Conservation (phyloP, 2,329 filamentous ascomycete species). For the Fusarium liriodendri region DNA sequence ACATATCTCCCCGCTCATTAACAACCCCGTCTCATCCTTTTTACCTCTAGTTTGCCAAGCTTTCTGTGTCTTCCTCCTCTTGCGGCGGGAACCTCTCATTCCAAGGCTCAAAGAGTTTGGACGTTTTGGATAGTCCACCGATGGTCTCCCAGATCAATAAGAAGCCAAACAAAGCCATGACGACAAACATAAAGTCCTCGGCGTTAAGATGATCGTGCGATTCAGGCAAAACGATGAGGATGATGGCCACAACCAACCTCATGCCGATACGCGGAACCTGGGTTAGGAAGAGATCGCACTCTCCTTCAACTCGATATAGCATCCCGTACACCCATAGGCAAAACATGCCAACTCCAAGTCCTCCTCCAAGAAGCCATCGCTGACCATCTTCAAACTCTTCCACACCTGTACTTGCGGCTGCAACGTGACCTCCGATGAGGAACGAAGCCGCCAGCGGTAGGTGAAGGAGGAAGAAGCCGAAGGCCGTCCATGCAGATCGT, state of each 20-base stretch:
- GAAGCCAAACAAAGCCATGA: conserved; percentile 57
- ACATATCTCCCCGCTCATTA: neutral
- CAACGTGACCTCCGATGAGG: conserved; percentile 60
- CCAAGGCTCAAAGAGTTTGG: conserved; percentile 50
- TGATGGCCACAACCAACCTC: conserved; percentile 45
- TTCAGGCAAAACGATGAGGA: conserved; percentile 51
- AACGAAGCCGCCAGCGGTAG: conserved; percentile 58
- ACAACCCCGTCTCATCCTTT: neutral
- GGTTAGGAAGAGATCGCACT: conserved; percentile 47
- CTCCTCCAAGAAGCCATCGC: conserved; percentile 60
- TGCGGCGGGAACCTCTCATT: conserved; percentile 42
- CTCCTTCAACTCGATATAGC: conserved; percentile 54
- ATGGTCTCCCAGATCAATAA: conserved; percentile 58
- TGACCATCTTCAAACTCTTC: conserved; percentile 55
- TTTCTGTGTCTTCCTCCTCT: conserved; percentile 37
- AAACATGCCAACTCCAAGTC: conserved; percentile 57
- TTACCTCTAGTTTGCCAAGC: conserved; percentile 11
- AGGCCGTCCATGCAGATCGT: conserved; percentile 57
- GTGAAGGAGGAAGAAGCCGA: conserved; percentile 58
- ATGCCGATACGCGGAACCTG: conserved; percentile 51
- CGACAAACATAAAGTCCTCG: conserved; percentile 52
- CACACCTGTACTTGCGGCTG: conserved; percentile 53
- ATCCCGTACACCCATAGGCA: conserved; percentile 57
- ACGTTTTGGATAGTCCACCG: conserved; percentile 46
- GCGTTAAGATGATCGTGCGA: conserved; percentile 48